These are phyloP conservation scores for Pisolithus thermaeus DNA, from an alignment of 1,284 basidiomycete genomes.

Conservation along the genomic window DNA sequence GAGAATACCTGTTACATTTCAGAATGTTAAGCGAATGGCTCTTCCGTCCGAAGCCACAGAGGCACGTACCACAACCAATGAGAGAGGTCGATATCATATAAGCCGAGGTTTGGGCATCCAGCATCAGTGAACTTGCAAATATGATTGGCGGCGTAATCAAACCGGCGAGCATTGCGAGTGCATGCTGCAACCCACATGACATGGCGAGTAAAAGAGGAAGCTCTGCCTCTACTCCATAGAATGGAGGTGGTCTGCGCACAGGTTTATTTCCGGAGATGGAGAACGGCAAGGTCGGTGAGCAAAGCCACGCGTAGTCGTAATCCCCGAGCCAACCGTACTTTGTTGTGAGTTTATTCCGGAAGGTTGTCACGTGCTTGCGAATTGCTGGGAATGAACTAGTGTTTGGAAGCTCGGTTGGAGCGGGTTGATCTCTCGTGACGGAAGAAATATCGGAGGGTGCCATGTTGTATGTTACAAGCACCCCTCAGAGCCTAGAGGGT, in stretches of 20 bases:
- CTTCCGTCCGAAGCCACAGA: background rate
- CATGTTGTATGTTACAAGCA: background rate
- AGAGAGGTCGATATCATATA: constrained; percentile 82
- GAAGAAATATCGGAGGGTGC: background rate
- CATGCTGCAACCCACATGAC: constrained; percentile 69
- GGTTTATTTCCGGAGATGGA: constrained; percentile 21
- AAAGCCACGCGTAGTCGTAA: constrained; percentile 73
- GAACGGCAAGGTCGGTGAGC: constrained; percentile 60
- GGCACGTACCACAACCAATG: constrained; percentile 61
- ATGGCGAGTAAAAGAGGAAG: constrained; percentile 67
- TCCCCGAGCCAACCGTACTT: constrained; percentile 71
- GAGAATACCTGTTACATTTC: constrained; percentile 47
- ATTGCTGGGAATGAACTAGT: constrained; percentile 4
- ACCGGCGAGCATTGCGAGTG: constrained; percentile 78
- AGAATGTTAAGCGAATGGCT: background rate
- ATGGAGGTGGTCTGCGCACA: constrained; percentile 49
- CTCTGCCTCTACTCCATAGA: constrained; percentile 66
- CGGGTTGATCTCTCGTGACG: constrained; percentile 12
- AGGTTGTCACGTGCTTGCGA: constrained; percentile 3
- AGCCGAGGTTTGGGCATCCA: constrained; percentile 52
- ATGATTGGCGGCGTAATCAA: constrained; percentile 78
- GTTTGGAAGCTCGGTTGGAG: constrained; percentile 8
- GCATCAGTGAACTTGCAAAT: constrained; percentile 57
- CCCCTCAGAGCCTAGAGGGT: background rate
- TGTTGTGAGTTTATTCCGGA: constrained; percentile 37